phyloP scores from a whole-genome alignment of 306 rosid species.

The Pyrus bretschneideri region DNA sequence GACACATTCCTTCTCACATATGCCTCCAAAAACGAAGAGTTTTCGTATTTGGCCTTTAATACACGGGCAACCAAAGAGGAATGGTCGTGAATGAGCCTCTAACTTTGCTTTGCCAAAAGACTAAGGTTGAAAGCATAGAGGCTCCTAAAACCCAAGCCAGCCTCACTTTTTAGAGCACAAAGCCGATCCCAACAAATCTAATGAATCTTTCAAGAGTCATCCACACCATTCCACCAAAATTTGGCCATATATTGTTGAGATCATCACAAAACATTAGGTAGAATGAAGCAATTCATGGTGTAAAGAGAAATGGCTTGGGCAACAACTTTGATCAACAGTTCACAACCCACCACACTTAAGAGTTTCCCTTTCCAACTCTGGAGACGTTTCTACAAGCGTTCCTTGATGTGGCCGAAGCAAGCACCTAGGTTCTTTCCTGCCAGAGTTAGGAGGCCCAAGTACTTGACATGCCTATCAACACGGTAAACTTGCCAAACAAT shows the following conservation, averaged over 20 bases:
- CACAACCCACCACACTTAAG: neutral
- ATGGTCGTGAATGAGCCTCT: neutral
- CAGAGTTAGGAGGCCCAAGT: neutral
- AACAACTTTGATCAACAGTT: neutral
- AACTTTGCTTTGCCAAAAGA: neutral
- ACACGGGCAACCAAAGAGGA: neutral
- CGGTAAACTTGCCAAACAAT: neutral
- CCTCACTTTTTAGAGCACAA: neutral
- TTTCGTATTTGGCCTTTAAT: neutral
- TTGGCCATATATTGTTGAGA: neutral
- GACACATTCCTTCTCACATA: neutral
- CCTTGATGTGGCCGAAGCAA: neutral
- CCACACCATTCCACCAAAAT: neutral
- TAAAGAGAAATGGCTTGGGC: neutral
- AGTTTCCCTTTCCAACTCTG: neutral
- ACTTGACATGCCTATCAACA: neutral
- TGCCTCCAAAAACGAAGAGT: neutral
- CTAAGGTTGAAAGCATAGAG: neutral
- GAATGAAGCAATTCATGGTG: neutral
- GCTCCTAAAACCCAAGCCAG: neutral
- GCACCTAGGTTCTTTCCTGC: accelerated
- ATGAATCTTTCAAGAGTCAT: neutral
- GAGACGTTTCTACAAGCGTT: neutral
- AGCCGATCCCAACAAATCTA: neutral
- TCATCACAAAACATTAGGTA: neutral